Evolutionary conservation across 2,329 filamentous ascomycete species (phyloP), one percentile per base, ranked within the genome.

Genomic region (Ophiosphaerella korrae): DNA sequence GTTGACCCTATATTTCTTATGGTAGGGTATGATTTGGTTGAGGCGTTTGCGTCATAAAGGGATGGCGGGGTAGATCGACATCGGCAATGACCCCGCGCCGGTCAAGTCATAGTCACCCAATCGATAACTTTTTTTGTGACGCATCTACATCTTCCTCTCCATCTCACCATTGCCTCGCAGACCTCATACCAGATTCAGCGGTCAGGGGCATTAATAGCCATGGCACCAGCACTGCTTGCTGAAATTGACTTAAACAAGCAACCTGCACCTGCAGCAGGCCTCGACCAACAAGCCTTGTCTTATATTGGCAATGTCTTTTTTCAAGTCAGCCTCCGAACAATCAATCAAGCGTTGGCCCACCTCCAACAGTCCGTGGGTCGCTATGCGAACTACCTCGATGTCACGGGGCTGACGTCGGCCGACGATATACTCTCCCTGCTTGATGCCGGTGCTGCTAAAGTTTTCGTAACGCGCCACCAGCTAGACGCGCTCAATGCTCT

Each of bases 381-480:
- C 7, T 81, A 84, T 45, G 73, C 80, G 59, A 83, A 89, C 58
- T 92, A 89, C 71, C 83, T 96, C 60, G 90, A 96, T 64, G 91
- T 87, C 43, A 88, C 89, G 4, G 76, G 77, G 18, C 80, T 97
- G 34, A 74, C 83, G 29, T 85, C 86, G 9, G 78, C 80, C 48
- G 88, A 92, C 60, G 88, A 95, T 57, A 80, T 97, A 32, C 77
- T 93, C 46, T 83, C 88, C 40, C 81, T 97, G 32, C 84, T 99
- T 48, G 90, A 99, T 72, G 84, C 86, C 57, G 94, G 94, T 52
- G 91, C 92, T 6, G 84, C 86, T 45, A 94, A 88, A 71, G 88
- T 94, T 55, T 94, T 97, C 72, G 89, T 96, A 43, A 82, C 83
- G 14, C 82, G 86, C 41, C 81, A 86, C 49, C 88, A 91, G 70